Conservation (phyloP, 169 alveolate species). For the Plasmodium ovale region DNA sequence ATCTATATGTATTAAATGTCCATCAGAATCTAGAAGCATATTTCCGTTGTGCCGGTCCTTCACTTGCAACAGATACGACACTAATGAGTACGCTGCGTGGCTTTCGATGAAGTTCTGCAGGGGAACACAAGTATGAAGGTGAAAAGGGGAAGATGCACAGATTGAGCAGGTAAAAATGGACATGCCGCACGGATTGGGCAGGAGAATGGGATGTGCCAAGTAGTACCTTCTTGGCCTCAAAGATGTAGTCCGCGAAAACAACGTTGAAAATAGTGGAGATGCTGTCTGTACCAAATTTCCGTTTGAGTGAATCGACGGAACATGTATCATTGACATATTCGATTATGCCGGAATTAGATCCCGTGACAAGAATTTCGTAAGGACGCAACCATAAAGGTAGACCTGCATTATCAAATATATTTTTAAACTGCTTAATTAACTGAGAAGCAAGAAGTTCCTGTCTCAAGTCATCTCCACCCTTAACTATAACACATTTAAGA, state of each 20-base stretch:
- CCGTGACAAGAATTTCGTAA: slow-evolving; percentile 95
- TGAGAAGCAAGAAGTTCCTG: slow-evolving; percentile 97
- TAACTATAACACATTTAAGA: slow-evolving; percentile 91
- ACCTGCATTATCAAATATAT: slow-evolving; percentile 90
- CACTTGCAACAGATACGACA: slow-evolving; percentile 94
- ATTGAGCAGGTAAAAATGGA: background rate
- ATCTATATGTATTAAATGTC: slow-evolving; percentile 96
- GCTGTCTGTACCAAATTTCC: slow-evolving; percentile 83
- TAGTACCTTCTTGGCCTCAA: slow-evolving; percentile 84
- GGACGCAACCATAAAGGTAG: slow-evolving; percentile 94
- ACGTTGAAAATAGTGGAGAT: slow-evolving; percentile 83
- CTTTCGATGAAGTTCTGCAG: slow-evolving; percentile 92
- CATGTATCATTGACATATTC: slow-evolving; percentile 86
- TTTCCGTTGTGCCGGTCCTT: slow-evolving; percentile 98
- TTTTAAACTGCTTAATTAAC: slow-evolving; percentile 91
- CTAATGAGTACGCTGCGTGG: slow-evolving; percentile 97
- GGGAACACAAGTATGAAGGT: background rate
- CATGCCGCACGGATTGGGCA: background rate
- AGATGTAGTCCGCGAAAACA: slow-evolving; percentile 80
- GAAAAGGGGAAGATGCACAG: background rate
- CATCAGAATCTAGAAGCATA: slow-evolving; percentile 93
- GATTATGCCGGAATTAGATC: slow-evolving; percentile 94
- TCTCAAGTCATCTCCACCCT: slow-evolving; percentile 97
- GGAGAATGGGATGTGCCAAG: background rate
- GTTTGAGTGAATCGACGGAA: slow-evolving; percentile 85